A percentile compares a stretch with the other conserved stretches of the same genome.
Evolutionary conservation across 2,329 filamentous ascomycete genomes (phyloP).

Genomic region (Aureobasidium mangrovei): DNA sequence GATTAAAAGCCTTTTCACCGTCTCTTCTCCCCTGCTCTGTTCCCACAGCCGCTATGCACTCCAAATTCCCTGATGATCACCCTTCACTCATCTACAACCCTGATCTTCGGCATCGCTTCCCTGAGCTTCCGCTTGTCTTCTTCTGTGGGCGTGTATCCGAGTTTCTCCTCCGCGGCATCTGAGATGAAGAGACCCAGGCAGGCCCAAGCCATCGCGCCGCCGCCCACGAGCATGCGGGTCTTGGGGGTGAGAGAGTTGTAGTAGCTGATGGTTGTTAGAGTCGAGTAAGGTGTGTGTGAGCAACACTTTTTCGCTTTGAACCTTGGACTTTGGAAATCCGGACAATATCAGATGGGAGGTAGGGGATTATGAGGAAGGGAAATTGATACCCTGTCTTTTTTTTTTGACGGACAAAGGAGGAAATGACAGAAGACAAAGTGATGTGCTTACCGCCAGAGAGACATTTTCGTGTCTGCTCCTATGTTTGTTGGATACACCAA

Average conservation of each 20-base stretch:
- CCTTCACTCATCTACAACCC: slow-evolving; percentile 42
- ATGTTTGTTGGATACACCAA: background rate
- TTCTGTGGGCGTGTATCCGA: slow-evolving; percentile 64
- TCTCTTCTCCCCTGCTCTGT: background rate
- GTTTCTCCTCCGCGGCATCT: slow-evolving; percentile 62
- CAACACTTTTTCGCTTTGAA: background rate
- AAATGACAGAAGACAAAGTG: background rate
- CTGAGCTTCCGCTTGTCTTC: slow-evolving; percentile 62
- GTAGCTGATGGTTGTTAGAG: slow-evolving; percentile 2
- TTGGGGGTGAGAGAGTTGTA: slow-evolving; percentile 65
- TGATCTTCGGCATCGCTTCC: slow-evolving; percentile 53
- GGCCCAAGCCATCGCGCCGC: slow-evolving; percentile 70
- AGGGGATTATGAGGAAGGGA: no score
- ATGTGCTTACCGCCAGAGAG: slow-evolving; percentile 1
- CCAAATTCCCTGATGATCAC: background rate
- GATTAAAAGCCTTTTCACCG: no score
- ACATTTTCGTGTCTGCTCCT: background rate
- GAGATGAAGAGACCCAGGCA: slow-evolving; percentile 62
- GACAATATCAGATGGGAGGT: no score
- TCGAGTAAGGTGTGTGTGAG: background rate
- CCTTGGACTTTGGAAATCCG: no score
- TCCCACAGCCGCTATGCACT: no score
- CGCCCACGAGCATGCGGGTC: slow-evolving; percentile 62
- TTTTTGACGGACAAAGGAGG: background rate
- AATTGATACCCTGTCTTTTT: no score